Evolutionary conservation across 1,139 yeast genomes (phyloP).

Genomic region (Pneumocystis murina): DNA sequence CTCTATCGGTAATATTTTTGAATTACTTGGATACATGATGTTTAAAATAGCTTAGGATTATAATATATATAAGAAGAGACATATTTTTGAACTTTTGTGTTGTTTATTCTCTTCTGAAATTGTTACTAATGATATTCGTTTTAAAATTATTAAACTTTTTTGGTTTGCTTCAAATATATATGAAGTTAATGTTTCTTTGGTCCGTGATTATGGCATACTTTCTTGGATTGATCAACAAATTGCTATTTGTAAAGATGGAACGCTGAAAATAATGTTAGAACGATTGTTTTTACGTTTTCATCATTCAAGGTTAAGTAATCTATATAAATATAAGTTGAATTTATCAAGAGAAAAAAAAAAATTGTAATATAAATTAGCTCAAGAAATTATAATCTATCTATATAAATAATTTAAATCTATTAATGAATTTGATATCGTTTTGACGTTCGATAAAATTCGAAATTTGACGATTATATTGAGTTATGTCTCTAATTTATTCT

Average conservation of each 20-base stretch:
- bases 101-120: background rate
- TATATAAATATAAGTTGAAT: background rate
- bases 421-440: background rate
- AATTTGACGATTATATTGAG: background rate
- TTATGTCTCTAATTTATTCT: background rate
- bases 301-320: background rate
- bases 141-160: background rate
- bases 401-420: background rate
- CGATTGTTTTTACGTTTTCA: background rate
- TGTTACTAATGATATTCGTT: background rate
- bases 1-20: background rate
- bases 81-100: background rate
- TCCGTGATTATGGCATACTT: background rate
- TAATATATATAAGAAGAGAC: background rate
- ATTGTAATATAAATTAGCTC: background rate
- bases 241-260: background rate
- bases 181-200: background rate
- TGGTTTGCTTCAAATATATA: background rate
- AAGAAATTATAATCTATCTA: background rate
- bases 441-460: background rate
- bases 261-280: background rate
- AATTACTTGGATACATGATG: background rate
- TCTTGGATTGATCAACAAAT: constrained; percentile 1
- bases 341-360: background rate
- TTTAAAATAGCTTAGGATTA: background rate